Evolutionary conservation across 2,329 filamentous ascomycete species (phyloP), one percentile per base, ranked within the genome.

Genomic region (Arthrocladium fulminans): DNA sequence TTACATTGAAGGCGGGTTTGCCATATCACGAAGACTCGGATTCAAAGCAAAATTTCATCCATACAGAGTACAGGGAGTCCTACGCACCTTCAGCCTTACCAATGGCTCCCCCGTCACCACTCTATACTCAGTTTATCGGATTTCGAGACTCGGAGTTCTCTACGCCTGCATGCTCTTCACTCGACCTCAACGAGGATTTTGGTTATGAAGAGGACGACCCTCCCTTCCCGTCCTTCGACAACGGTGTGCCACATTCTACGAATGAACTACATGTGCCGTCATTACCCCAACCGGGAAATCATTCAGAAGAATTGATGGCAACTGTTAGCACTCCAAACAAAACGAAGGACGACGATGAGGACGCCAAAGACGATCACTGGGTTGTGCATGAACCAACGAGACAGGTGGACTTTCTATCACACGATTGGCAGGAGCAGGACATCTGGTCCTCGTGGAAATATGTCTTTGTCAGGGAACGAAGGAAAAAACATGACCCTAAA

Each of bases 391-490:
- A 84, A 60, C 88, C 88, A 1, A 88, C 88, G 39, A 76, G 88
- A 56, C 88, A 95, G 67, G 89, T 95, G n/a, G 89, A 95, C 67
- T 95, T 95, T 63, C 77, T 96, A 40, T 94, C 89, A 15, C 86
- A 97, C 62, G 81, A 90, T 53, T 95, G 90, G 87, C 81, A 79
- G 54, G 88, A 96, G 67, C 89, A 97, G 65, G 90, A 98, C 66
- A 94, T 97, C 22, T 97, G 89, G 89, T 84, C 86, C 4, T 96
- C 90, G 1, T 97, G 92, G 92, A 83, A 88, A 62, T 92, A 94
- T 63, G 87, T 97, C 58, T 81, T 89, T 13, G 83, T 85, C 23
- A 86, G 87, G 60, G 76, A 84, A 59, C 81, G 80, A 51, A 78
- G 86, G 46, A 37, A n/a, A n/a, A n/a, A n/a, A n/a, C n/a, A n/a